Evolutionary conservation across 2,329 filamentous ascomycete genomes (phyloP), one percentile per base, ranked within the genome.

Genomic region (Chaetoscypha palmicola): DNA sequence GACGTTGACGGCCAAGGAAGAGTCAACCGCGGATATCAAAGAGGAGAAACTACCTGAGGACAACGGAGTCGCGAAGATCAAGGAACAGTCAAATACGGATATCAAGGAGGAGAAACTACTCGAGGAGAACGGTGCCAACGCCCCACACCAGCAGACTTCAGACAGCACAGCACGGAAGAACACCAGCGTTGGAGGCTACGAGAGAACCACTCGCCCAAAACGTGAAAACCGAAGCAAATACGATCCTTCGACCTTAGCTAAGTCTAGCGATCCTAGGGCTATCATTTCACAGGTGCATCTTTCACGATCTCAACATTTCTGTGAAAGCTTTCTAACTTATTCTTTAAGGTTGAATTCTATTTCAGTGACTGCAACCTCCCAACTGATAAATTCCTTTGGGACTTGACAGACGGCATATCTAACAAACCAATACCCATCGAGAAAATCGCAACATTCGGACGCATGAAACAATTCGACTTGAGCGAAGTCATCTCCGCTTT

Each of bases 361-460:
- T 94, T 96, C 68, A 86, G 86, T 59, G 86, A 94, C 65, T 86
- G 83, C 59, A 96, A 96, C 68, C 78, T 98, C 28, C 83, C 84
- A 40, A 81, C 79, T 59, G 94, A 98, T 68, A 85, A 88, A 64
- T 94, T 87, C 70, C 76, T 98, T 56, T 86, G 89, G 71, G 73
- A 79, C 51, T 73, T 81, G 59, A 85, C 87, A 43, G 83, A 81
- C 30, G 91, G 91, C 45, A 72, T 77, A 52, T 75, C 83, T 59
- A 95, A 96, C 72, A 83, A 85, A 64, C 76, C 90, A 33, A 81
- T 98, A 28, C 71, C 81, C 17, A 72, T 98, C 55, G 81, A 81
- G 59, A 76, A 81, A 49, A 79, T 98, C 54, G 79, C 82, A 72
- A 81, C 71, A 40, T 98, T 98, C 76, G 91, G 90, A 70, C 89